phyloP scores from a whole-genome alignment of 208 protist species.

The Leishmania lainsoni region DNA sequence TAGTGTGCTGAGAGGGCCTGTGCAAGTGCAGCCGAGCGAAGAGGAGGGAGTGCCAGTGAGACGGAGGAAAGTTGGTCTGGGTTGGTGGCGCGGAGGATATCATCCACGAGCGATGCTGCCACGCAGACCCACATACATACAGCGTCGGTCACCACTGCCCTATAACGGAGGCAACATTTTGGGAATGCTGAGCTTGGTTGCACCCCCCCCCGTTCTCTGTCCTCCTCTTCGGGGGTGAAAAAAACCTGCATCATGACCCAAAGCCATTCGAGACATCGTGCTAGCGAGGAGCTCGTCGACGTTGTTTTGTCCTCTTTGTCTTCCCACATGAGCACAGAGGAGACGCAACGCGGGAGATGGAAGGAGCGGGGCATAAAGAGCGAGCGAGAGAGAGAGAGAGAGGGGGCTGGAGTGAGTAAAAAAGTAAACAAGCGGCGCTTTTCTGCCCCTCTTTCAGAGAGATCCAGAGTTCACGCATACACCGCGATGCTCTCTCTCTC shows the following conservation, averaged over 20 bases:
- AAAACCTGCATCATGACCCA: neutral
- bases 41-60: neutral
- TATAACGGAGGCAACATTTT: neutral
- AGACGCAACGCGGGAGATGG: neutral
- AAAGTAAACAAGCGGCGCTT: neutral
- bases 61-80: neutral
- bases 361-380: neutral
- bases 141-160: neutral
- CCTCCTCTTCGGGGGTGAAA: neutral
- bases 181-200: neutral
- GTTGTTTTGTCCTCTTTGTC: neutral
- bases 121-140: neutral
- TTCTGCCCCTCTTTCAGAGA: neutral
- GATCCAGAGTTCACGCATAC: no score
- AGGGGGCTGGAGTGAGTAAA: neutral
- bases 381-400: neutral
- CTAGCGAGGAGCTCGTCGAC: neutral
- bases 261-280: neutral
- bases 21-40: neutral
- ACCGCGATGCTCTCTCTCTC: no score
- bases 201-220: neutral
- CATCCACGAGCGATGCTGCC: neutral
- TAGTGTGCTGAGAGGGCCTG: neutral
- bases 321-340: neutral
- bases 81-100: neutral